Base-by-base conservation (phyloP, 2,329 filamentous ascomycete genomes). In the Amphichorda felina region DNA sequence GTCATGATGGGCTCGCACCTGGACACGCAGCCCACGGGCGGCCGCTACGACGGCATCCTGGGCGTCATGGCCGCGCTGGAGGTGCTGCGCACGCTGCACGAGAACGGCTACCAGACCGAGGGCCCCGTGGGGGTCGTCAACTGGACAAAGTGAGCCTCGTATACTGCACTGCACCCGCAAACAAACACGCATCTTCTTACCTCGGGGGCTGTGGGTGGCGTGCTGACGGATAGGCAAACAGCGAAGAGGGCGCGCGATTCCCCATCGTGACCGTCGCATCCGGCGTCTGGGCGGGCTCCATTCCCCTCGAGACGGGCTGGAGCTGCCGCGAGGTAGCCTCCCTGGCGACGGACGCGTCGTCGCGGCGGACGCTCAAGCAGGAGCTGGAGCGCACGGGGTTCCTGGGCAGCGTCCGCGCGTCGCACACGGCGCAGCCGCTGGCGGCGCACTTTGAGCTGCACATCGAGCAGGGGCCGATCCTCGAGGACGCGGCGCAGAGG, bases 381-480 rank as follows among this genome's bases (percentile, higher is more conserved):
- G 55, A 87, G 43, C 68, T 91, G 0, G 63, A 79, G 49, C 68
- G 79, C 8, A 85, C 87, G 35, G 76, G 77, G 2, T 87, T 82
- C 44, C 58, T 84, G 0, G 82, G 82, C 15, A 44, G 54, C 0
- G 55, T 64, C 1, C 34, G 39, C 4, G 41, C 39, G 1, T 42
- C 40, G 21, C 42, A 43, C 13, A 31, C 41, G 16, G n/a, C 47
- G 3, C 44, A 45, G n/a, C 79, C 79, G 0, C 74, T 87, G 57
- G 77, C 72, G 1, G 82, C 82, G 2, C 82, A 89, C 53, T 88
- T 89, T 47, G 83, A 89, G 54, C 66, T 91, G 8, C 84, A 91
- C 50, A 87, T 88, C 40, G 84, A 89, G 53, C 84, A 89, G 53
- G 83, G 83, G 0, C 82, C 83, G 0, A 72, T 85, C 24, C 66